Evolutionary conservation across 345 rosid species (phyloP).

Genomic region (Xanthoceras sorbifolium): DNA sequence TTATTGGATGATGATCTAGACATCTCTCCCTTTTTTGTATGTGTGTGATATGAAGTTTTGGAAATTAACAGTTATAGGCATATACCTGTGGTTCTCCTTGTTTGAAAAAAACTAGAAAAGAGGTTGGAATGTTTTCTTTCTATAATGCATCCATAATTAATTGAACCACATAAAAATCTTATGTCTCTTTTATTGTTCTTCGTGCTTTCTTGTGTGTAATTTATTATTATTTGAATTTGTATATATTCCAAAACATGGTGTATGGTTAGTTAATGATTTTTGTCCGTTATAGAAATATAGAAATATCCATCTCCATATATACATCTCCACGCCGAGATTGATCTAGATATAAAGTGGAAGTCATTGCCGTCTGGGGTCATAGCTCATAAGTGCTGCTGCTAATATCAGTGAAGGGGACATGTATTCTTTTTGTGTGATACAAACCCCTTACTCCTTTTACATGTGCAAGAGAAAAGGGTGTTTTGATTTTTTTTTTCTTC

Average conservation of each 20-base stretch:
- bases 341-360: slow-evolving; percentile 11
- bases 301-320: background rate
- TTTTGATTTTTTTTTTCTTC: slow-evolving; percentile 1
- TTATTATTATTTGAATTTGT: too few relatives aligned
- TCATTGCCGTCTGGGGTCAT: background rate
- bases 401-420: background rate
- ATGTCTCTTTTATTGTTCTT: too few relatives aligned
- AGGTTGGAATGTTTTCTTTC: background rate
- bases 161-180: too few relatives aligned
- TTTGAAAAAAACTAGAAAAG: background rate
- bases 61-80: background rate
- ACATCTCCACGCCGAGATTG: background rate
- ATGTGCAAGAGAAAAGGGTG: background rate
- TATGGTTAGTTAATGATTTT: background rate
- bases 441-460: background rate
- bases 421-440: background rate
- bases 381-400: background rate
- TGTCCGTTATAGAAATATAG: background rate
- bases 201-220: too few relatives aligned
- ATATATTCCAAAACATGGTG: too few relatives aligned
- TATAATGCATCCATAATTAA: background rate
- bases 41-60: background rate
- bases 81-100: background rate
- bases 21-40: background rate
- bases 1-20: background rate